Evolutionary conservation across 1,284 basidiomycete species (phyloP).

Genomic region (Vanrija sp.): DNA sequence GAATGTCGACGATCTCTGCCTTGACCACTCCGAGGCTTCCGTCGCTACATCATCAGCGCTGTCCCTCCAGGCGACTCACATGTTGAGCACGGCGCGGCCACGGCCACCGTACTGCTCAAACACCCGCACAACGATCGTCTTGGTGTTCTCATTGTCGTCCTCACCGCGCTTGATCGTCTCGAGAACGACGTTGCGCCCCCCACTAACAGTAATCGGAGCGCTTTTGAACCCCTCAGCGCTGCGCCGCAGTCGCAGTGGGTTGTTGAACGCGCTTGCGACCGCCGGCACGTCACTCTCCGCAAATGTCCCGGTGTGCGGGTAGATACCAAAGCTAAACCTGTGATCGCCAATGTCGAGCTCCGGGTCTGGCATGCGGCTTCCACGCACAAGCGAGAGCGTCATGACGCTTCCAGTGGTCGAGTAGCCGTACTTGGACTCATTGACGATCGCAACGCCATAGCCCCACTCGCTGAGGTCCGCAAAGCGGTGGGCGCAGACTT

Average conservation of each 20-base stretch:
- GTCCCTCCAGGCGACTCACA: conserved; percentile 24
- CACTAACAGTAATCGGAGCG: conserved; percentile 37
- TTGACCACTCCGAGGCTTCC: conserved; percentile 57
- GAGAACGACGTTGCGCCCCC: conserved; percentile 66
- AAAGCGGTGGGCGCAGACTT: conserved; percentile 73
- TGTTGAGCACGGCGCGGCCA: conserved; percentile 58
- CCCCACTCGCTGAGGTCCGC: conserved; percentile 57
- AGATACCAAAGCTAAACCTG: conserved; percentile 75
- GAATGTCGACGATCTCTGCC: conserved; percentile 67
- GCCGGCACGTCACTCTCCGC: too few species aligned
- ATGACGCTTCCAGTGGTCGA: conserved; percentile 23
- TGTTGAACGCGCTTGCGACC: conserved; percentile 28
- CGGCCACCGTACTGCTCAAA: conserved; percentile 88
- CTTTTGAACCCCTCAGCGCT: too few species aligned
- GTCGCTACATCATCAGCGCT: not conserved
- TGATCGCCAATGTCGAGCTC: conserved; percentile 55
- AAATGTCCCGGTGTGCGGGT: conserved; percentile 75
- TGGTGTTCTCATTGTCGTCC: conserved; percentile 57
- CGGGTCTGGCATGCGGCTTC: conserved; percentile 78
- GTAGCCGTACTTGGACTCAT: conserved; percentile 78
- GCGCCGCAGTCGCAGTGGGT: conserved; percentile 26
- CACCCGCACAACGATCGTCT: conserved; percentile 65
- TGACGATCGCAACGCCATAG: conserved; percentile 83
- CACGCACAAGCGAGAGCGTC: conserved; percentile 76
- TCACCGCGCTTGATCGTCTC: conserved; percentile 91